Evolutionary conservation across 2,329 filamentous ascomycete species (phyloP), one percentile per base, ranked within the genome.

Genomic region (Claviceps paspali): DNA sequence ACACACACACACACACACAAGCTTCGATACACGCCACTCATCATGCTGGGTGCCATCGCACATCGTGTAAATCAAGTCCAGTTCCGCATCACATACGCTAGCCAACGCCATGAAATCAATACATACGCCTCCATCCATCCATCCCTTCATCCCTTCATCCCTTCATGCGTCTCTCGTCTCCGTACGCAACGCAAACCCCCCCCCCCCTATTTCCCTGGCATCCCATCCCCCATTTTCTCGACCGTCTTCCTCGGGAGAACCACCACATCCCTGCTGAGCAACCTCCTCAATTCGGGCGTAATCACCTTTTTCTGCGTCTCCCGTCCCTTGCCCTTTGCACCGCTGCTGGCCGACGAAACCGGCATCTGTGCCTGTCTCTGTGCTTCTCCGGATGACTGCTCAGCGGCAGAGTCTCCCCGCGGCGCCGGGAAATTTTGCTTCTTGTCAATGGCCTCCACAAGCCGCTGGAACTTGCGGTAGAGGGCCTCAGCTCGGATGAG

Each of bases 361-460:
- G 7, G 46, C 7, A 19, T 9, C 18, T 22, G 30, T 2, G 11
- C 12, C 6, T 19, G 33, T 10, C 47, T 15, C 2, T 8, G 18
- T 3, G 19, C 14, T 23, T n/a, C 24, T 19, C 10, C 11, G 11
- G 34, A 11, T 38, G 18, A 39, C 29, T 26, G 28, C 36, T 21
- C 43, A 28, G 30, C 27, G 21, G 21, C 21, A 8, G 48, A 38
- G 24, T 15, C 29, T 15, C 29, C 7, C 31, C 50, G 61, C 53
- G 40, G 75, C 0, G 65, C 62, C 0, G 86, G 86, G 48, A 94
- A 92, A 51, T 83, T 86, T 36, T 79, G 69, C 57, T 91, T 92
- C 62, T 91, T 88, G 58, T 98, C 92, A 26, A 94, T 79, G 1
- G 84, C 82, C 51, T 96, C 85, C 9, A 98, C 81, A 2, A 84